Evolutionary conservation across 2,329 filamentous ascomycete genomes (phyloP), one percentile per base, ranked within the genome.

Genomic region (Botrytis byssoidea): DNA sequence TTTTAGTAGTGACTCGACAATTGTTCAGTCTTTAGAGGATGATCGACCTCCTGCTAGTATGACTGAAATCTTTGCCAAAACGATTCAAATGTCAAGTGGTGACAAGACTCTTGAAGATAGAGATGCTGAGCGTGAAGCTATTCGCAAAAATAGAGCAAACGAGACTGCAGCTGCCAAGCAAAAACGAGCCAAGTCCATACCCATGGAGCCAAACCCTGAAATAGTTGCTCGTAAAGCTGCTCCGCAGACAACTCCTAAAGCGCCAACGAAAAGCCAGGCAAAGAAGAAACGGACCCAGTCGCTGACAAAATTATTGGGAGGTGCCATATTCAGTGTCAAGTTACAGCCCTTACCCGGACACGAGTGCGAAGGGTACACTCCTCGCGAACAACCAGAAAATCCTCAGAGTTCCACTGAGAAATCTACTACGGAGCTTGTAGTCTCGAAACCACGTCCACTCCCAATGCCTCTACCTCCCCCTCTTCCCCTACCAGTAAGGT

Each of bases 121-220:
- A 20, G 64, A 73, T 4, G 51, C 29, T 10, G 65, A 73, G 55
- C 64, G 71, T 32, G 71, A 73, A 48, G 42, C 64, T 4, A 35
- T 37, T 60, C 63, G 71, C 7, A 51, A 60, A 60, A 16, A 61
- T 18, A 48, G 65, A 25, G 18, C 29, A 20, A 40, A 42, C 3
- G 51, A 69, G 22, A 65, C 9, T 40, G 8, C 18, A 16, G 51
- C 51, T 35, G 18, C 32, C 9, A 66, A 35, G 40, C 32, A 40
- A 14, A 44, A 42, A 20, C 20, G 40, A 29, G 40, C 46, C 18
- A 64, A 61, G n/a, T 57, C 59, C 20, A 40, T 55, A 22, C n/a
- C 35, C 10, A 5, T 14, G 5, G 70, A 42, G 8, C 44, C 37
- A 59, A 61, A n/a, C 40, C 20, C n/a, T 8, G 20, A 57, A 8